These are phyloP conservation scores for Zizania palustris DNA, from an alignment of 202 grass and related monocot species.

Conservation along the genomic window DNA sequence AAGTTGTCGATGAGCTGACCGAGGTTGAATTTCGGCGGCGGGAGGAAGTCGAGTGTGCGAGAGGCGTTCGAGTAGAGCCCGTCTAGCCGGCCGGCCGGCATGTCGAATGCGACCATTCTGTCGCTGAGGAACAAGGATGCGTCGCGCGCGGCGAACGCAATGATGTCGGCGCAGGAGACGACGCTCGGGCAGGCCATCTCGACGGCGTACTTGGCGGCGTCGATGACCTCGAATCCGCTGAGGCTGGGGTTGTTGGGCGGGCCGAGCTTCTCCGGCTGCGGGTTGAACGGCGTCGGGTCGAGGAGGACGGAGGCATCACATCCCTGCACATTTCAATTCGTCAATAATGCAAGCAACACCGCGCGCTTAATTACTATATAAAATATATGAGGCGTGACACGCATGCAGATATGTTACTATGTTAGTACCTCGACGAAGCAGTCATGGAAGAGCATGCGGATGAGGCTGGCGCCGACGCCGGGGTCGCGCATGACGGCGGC, in stretches of 20 bases:
- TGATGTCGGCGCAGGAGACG: constrained; percentile 57
- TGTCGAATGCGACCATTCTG: not conserved
- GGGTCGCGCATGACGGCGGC: constrained; percentile 38
- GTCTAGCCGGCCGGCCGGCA: constrained; percentile 48
- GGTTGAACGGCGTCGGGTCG: constrained; percentile 43
- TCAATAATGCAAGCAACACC: not conserved
- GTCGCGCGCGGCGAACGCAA: constrained; percentile 45
- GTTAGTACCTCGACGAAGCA: constrained; percentile 73
- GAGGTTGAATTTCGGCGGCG: constrained; percentile 34
- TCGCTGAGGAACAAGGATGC: constrained; percentile 27
- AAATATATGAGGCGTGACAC: too few species aligned
- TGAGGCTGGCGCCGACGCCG: constrained; percentile 62
- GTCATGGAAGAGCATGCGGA: constrained; percentile 84
- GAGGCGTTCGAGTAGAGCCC: constrained; percentile 23
- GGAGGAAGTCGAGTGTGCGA: constrained; percentile 31
- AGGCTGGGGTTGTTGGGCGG: constrained; percentile 43
- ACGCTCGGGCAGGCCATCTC: constrained; percentile 32
- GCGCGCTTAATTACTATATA: too few species aligned
- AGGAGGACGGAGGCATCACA: constrained; percentile 54
- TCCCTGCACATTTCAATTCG: constrained; percentile 7
- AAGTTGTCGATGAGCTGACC: constrained; percentile 41
- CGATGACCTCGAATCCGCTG: constrained; percentile 53
- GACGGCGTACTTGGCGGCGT: constrained; percentile 39
- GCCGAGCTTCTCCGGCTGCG: constrained; percentile 45
- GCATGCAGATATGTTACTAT: not conserved